Evolutionary conservation across 176 grass and related monocot species (phyloP), one percentile per base, ranked within the genome.

Genomic region (Musa beccarii): DNA sequence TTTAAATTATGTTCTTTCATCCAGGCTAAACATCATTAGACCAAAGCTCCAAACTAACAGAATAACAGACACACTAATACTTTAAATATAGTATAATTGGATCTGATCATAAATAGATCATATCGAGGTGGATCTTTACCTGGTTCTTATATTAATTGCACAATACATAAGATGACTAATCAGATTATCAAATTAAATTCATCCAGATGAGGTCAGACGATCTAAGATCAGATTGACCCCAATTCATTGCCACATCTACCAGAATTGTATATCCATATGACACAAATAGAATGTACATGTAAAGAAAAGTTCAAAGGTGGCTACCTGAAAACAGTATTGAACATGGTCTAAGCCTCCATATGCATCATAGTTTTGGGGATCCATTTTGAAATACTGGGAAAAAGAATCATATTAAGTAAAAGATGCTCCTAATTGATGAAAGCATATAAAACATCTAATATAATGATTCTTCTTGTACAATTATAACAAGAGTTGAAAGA

Each of bases 351-450:
- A 79, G 67, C 90, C 82, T 23, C 19, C 68, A 82, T 81, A 84
- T 54, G 59, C 77, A 87, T 88, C 85, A 78, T 87, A 89, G 0
- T 79, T 90, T 86, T 93, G 78, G 81, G 90, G 72, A 86, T 98
- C 82, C 95, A 99, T 76, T 89, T 94, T 85, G 81, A 91, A 99
- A 89, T 99, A 99, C 95, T 99, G 90, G 63, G 68, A 63, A 49
- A 81, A 53, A 71, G 66, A 75, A 69, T 65, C 28, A 54, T 52
- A 51, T 73, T 9, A 49, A 63, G 1, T 63, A 76, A 63, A 43
- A 50, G 29, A 76, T 76, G 15, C 23, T 14, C 29, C 3, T 50
- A 22, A 29, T 63, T 8, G 63, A 51, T 25, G 12, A 63, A 21
- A 51, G 28, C 34, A 13, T 25, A 24, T 11, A 11, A 54, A 69